These are phyloP conservation scores for Globisporangium acanthophoron DNA, from an alignment of 352 stramenopile species.

Conservation along the genomic window DNA sequence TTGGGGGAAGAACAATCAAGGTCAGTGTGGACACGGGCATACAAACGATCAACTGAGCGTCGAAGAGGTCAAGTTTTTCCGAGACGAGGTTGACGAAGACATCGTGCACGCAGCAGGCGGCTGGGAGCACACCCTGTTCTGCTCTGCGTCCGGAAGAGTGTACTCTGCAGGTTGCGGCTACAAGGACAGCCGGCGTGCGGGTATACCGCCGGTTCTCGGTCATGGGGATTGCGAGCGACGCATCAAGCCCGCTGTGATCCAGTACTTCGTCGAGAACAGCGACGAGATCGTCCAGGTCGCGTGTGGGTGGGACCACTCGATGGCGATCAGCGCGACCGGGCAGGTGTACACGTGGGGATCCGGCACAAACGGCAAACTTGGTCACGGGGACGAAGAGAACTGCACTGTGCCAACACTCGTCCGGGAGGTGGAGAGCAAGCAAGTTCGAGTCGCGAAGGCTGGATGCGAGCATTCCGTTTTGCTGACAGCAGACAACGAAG, in stretches of 20 bases:
- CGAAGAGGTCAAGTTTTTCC: constrained; percentile 52
- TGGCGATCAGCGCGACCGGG: constrained; percentile 54
- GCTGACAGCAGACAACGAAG: constrained; percentile 46
- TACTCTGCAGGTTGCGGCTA: constrained; percentile 80
- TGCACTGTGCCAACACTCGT: constrained; percentile 58
- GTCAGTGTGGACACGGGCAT: constrained; percentile 74
- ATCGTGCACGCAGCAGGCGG: constrained; percentile 55
- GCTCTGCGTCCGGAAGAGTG: constrained; percentile 47
- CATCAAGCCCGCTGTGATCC: constrained; percentile 49
- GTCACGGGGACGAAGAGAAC: constrained; percentile 78
- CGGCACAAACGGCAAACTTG: constrained; percentile 76
- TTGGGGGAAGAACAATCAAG: constrained; percentile 87
- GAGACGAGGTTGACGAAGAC: constrained; percentile 36
- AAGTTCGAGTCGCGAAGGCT: constrained; percentile 63
- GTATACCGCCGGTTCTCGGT: constrained; percentile 75
- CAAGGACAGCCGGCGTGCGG: constrained; percentile 76
- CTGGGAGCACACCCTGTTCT: constrained; percentile 83
- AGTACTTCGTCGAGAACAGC: constrained; percentile 39
- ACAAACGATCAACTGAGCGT: constrained; percentile 64
- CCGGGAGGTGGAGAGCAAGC: constrained; percentile 35
- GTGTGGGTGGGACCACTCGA: constrained; percentile 81
- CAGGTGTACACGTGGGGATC: constrained; percentile 76
- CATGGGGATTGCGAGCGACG: constrained; percentile 66
- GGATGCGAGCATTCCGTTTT: constrained; percentile 77
- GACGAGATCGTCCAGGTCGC: constrained; percentile 61